Base-by-base conservation (phyloP, 306 rosid species). In the Prosopis cineraria region DNA sequence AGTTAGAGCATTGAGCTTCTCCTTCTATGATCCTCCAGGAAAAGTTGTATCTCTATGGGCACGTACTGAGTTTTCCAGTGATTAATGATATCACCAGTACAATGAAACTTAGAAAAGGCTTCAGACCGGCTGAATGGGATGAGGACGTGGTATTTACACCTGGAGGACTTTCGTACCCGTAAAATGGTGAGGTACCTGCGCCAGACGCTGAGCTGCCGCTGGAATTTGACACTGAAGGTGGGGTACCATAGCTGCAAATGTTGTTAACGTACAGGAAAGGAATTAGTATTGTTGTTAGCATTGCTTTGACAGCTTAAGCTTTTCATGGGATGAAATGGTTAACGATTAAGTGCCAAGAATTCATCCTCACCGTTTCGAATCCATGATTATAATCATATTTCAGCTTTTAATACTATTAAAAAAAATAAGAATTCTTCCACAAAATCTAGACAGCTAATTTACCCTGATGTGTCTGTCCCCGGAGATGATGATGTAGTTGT, bases 181-280 rank as follows among this genome's bases (percentile, higher is more conserved):
- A 80, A 39, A 2, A 79, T 14, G 91, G 82, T 41, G 68, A 75
- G 29, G 72, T 74, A 56, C 82, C 87, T 80, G 66, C 68, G 68
- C 91, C 91, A 58, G 92, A 84, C 4, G 85, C 77, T 36, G 96
- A 89, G 83, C 65, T 85, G 90, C 90, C 89, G 90, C 90, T 90
- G 73, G 91, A 81, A 68, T 89, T 93, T 27, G 89, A 77, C 34
- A 86, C 92, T 25, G 92, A 58, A 75, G 93, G 87, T 19, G 93
- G 78, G 33, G 82, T 41, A 55, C 50, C 83, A 40, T 84, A 85
- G 79, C 97, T 90, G 90, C 79, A 89, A 78, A 85, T 72, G 11
- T 66, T 48, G 55, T 62, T 41, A 36, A 45, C 44, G 50, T 40
- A n/a, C 17, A 77, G 39, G 22, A 76, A 55, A 40, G 75, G 58